Evolutionary conservation across 805 yeast species (phyloP), one percentile per base, ranked within the genome.

Genomic region (Wickerhamomyces pijperi): DNA sequence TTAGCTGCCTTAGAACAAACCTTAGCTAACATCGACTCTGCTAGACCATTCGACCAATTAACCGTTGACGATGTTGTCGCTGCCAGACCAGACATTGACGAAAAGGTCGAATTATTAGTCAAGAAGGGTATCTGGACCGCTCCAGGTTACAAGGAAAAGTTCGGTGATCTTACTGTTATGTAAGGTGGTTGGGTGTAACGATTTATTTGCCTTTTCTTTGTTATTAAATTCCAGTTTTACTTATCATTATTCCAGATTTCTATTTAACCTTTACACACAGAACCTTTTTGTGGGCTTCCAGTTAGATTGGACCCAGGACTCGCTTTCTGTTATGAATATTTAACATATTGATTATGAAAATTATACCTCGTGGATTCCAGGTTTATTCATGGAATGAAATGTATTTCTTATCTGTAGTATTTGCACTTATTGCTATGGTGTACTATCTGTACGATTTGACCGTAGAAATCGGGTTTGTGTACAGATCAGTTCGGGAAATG

Each of bases 121-220:
- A 77, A 81, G 76, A 81, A 88, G 74, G 95, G 96, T 68, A 83
- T 83, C 73, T 88, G 95, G 94, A 85, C 84, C 60, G 94, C 88
- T 54, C 97, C 97, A 56, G 95, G 96, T 56, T 92, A 92, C 80
- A 80, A 83, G 69, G 97, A 92, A 69, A 92, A 88, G 79, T 92
- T 92, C 65, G 97, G 97, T 67, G 85, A 83, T 64, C 77, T 90
- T 68, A 86, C 90, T 58, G 86, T 87, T 64, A 92, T 90, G 97
- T 68, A 53, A 40, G 35, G 31, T 8, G 29, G 9, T 25, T 25
- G 9, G n/a, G 7, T 8, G 13, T n/a, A n/a, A n/a, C n/a, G n/a
- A n/a, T n/a, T n/a, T n/a, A n/a, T n/a, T n/a, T n/a, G n/a, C 11
- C 25, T 21, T 21, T 6, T 21, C 25, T 21, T 25, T 25, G 14